phyloP scores from a whole-genome alignment of 805 yeast genomes.

The Yarrowia sp. region DNA sequence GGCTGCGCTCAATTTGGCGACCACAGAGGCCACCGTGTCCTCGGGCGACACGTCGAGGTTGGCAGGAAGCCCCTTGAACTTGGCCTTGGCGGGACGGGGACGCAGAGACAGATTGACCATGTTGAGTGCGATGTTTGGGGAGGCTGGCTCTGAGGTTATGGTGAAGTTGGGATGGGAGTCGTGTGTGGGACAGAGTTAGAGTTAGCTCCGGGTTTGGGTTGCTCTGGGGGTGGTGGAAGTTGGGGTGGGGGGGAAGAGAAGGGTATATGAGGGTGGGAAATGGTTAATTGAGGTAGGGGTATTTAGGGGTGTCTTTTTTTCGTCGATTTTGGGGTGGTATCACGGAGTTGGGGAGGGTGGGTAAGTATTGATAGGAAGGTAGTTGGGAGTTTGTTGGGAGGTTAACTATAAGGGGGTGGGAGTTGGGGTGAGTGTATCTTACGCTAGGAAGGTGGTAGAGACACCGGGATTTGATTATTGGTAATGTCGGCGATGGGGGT shows the following conservation, averaged over 20 bases:
- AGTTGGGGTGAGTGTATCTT: no score
- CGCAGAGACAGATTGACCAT: conserved; percentile 5
- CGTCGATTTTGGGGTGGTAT: no score
- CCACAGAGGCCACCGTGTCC: conserved; percentile 46
- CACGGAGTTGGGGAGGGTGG: not conserved
- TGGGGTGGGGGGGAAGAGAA: not conserved
- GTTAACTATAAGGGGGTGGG: not conserved
- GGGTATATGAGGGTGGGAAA: not conserved
- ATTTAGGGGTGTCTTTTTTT: not conserved
- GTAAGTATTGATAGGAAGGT: not conserved
- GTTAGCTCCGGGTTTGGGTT: conserved; percentile 14
- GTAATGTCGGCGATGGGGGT: no score
- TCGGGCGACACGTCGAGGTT: conserved; percentile 36
- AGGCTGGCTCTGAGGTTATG: not conserved
- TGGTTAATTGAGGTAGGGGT: not conserved
- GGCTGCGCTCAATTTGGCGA: conserved; percentile 44
- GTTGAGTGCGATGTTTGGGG: not conserved
- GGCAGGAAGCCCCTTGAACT: conserved; percentile 33
- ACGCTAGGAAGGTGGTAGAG: no score
- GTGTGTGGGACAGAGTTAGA: not conserved
- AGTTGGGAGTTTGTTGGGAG: not conserved
- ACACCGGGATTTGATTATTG: no score
- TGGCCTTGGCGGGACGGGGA: conserved; percentile 30
- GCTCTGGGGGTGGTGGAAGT: not conserved
- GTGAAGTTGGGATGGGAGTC: not conserved